Conservation (phyloP, 768 basidiomycete species). For the Xerocomus brunneocitrinus region DNA sequence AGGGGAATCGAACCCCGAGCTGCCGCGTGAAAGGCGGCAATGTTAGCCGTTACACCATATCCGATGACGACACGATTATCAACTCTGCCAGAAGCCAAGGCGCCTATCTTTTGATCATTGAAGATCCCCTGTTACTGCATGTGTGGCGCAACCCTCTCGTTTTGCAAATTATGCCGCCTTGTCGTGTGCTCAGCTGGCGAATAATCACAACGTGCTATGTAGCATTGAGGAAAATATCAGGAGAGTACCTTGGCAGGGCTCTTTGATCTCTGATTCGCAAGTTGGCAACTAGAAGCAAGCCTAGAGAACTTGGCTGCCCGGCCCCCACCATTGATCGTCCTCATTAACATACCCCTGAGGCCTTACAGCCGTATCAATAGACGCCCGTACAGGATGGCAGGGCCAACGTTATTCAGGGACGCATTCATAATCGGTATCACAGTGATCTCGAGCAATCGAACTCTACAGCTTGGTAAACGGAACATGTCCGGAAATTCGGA, state of each 20-base stretch:
- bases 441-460: background rate
- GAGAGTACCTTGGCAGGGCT: background rate
- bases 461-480: constrained; percentile 25
- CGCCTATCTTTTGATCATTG: background rate
- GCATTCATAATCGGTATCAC: background rate
- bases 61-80: constrained; percentile 19
- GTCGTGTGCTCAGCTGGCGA: background rate
- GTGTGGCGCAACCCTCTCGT: background rate
- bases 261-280: background rate
- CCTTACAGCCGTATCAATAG: background rate
- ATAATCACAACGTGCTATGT: no score
- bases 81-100: background rate
- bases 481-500: constrained; percentile 5
- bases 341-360: background rate
- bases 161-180: background rate
- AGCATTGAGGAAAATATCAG: background rate
- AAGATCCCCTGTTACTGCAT: no score
- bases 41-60: constrained; percentile 68
- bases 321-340: background rate
- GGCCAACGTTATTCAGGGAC: background rate
- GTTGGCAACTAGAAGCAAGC: background rate
- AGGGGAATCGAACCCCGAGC: constrained; percentile 37
- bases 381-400: constrained; percentile 27
- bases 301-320: background rate
- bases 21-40: constrained; percentile 58